Evolutionary conservation across 305 asterid genomes (phyloP), one percentile per base, ranked within the genome.

Genomic region (Fraxinus floribunda): DNA sequence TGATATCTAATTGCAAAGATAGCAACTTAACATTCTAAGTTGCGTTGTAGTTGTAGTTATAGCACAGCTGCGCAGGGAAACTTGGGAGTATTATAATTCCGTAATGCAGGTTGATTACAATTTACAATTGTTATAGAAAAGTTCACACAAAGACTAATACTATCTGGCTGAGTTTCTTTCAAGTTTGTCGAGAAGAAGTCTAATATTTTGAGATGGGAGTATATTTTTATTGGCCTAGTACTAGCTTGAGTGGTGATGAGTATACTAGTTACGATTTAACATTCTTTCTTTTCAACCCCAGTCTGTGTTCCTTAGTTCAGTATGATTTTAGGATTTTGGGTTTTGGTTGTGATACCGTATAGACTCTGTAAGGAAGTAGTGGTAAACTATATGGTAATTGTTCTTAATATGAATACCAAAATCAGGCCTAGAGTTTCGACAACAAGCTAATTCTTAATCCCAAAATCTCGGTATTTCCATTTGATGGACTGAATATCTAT

Each of bases 1-100:
- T 90, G 85, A 91, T 94, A 83, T 86, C 95, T 87, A 93, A 89
- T 87, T 90, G 91, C 88, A 92, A 93, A 93, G 99, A 94, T 83
- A 86, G 88, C 76, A 44, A 44, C 55, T 44, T 44, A 44, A 44
- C 55, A 44, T 11, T 44, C 55, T 38, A 38, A 38, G 32, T 66
- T 66, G 34, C 9, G 73, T 9, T 60, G 70, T 7, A 20, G 73
- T 9, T 60, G 70, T 7, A 20, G 70, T 18, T 60, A 64, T 24
- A 22, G 73, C 72, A 22, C 55, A 3, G n/a, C 55, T 44, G 16
- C 5, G 16, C 72, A 64, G 35, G 35, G 16, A 2, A 22, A 64
- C 7, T 9, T 24, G 55, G 55, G 30, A 11, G 15, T 8, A 24
- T 64, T 24, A 64, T 11, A 24, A 64, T 64, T 64, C 34, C 1